Base-by-base conservation (phyloP, 129 eudicot species). In the Heracleum sosnowskyi region DNA sequence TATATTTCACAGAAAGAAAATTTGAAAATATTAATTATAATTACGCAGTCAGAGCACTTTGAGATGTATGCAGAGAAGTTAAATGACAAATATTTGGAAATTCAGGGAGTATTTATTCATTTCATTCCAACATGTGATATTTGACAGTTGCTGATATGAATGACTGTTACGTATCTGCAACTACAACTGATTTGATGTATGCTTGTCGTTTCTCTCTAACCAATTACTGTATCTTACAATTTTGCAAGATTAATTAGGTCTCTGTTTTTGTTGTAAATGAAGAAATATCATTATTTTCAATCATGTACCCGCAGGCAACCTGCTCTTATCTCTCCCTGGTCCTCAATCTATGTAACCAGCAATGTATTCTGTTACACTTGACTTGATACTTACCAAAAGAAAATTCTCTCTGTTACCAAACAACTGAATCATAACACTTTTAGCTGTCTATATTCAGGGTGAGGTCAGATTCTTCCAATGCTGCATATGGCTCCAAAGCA, bases 401-500 rank as follows among this genome's bases (percentile, higher is more conserved):
- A 70, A 20, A 35, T 31, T 15, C 1, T 70, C 47, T 70, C 29
- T 24, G 29, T 37, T 37, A 70, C 33, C 47, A 11, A 70, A 37
- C 75, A 70, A 69, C 4, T 69, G 37, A 18, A 36, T 29, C 47
- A 36, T 70, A 70, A 70, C 75, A 70, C 5, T 17, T 70, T 24
- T 39, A 37, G 75, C 42, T 70, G 46, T 37, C 29, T 35, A 70
- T 31, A 45, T 66, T 13, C 87, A 88, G 92, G 78, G 44, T 57
- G 49, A 84, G 92, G 63, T 29, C 81, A 57, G 89, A 86, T 64
- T 62, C 83, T 20, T 68, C 77, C 31, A 85, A 63, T 76, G 39
- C 83, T 73, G 39, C 86, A 76, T 72, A 88, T 45, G 82, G 86
- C 51, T 81, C 92, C 70, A 88, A 86, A 83, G 92, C 92, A 24